A percentile compares a stretch with the other conserved stretches of the same genome.
Evolutionary conservation across 23 red algal genomes (phyloP).

Genomic region (Chondrus crispus): DNA sequence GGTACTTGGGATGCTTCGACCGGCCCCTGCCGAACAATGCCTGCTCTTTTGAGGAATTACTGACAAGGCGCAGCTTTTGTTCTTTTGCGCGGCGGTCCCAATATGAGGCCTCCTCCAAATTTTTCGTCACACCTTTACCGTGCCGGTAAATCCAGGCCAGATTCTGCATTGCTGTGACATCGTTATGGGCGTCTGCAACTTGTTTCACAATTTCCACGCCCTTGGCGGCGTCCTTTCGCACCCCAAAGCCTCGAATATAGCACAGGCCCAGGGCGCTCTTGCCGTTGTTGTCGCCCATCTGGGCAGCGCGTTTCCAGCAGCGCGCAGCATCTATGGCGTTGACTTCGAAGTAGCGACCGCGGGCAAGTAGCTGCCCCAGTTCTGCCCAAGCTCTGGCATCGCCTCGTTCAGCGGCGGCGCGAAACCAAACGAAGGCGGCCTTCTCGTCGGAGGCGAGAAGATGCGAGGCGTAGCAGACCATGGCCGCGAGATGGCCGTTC

Average conservation of each 20-base stretch:
- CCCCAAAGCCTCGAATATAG: constrained; percentile 62
- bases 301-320: constrained; percentile 58
- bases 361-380: constrained; percentile 47
- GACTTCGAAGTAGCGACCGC: constrained; percentile 58
- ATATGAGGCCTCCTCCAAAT: constrained; percentile 47
- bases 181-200: constrained; percentile 53
- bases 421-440: constrained; percentile 65
- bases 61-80: constrained; percentile 30
- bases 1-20: neutral
- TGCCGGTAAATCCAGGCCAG: constrained; percentile 54
- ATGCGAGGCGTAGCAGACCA: constrained; percentile 50
- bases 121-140: constrained; percentile 51
- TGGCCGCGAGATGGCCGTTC: constrained; percentile 56
- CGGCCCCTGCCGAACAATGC: constrained; percentile 45
- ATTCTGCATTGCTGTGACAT: constrained; percentile 66
- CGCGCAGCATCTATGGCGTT: constrained; percentile 50
- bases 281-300: constrained; percentile 60
- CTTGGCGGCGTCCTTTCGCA: constrained; percentile 35
- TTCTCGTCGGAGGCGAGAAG: constrained; percentile 38
- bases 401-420: constrained; percentile 41
- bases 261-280: constrained; percentile 55
- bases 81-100: constrained; percentile 43
- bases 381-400: constrained; percentile 47
- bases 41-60: constrained; percentile 32
- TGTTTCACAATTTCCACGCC: constrained; percentile 52